phyloP scores from a whole-genome alignment of 225 moss, liverwort and hornwort species.

The Antitrichia curtipendula region DNA sequence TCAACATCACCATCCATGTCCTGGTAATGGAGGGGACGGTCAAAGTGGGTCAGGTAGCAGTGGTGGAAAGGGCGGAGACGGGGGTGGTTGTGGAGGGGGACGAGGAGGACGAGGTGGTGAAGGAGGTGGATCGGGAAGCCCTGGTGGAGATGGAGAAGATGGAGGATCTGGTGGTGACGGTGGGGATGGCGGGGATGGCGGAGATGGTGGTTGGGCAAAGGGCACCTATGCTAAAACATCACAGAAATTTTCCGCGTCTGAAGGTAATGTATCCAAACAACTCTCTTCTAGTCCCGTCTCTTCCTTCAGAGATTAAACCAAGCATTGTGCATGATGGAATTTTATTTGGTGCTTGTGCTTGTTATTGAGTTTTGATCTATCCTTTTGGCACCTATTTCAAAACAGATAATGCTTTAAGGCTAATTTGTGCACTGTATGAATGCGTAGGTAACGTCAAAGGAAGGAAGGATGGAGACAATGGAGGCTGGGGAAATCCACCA shows the following conservation, averaged over 20 bases:
- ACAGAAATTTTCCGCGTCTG: neutral
- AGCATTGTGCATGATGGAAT: neutral
- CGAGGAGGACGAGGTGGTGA: slow-evolving; percentile 13
- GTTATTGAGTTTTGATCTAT: neutral
- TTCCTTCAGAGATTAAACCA: neutral
- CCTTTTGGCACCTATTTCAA: neutral
- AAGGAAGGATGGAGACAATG: slow-evolving; percentile 16
- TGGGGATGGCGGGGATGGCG: neutral
- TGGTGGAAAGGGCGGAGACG: slow-evolving; percentile 26
- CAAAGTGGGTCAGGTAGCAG: neutral
- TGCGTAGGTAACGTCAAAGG: neutral
- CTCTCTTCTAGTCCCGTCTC: neutral
- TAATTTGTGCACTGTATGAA: neutral
- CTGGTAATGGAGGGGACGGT: slow-evolving; percentile 3
- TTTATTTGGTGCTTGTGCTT: neutral
- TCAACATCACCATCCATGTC: neutral
- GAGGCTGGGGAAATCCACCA: neutral
- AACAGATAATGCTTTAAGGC: neutral
- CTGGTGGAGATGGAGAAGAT: neutral
- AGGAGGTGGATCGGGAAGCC: slow-evolving; percentile 12
- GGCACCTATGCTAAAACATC: neutral
- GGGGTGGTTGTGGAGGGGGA: slow-evolving; percentile 19
- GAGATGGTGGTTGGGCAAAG: neutral
- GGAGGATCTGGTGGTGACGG: neutral
- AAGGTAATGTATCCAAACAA: neutral